Evolutionary conservation across 768 basidiomycete genomes (phyloP).

Genomic region (Mycena galericulata): DNA sequence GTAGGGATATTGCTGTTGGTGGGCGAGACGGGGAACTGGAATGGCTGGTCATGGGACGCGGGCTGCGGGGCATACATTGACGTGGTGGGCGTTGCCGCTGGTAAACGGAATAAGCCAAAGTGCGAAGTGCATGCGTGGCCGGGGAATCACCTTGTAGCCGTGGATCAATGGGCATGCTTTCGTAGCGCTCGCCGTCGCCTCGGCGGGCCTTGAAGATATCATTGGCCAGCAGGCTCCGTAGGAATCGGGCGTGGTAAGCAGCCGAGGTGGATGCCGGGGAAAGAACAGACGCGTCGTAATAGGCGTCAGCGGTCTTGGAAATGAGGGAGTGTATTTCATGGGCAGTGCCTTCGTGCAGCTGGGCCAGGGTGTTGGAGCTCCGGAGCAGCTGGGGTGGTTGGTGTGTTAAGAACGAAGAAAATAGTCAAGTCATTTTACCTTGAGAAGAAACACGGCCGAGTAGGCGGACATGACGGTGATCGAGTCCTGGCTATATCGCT

Average conservation of each 20-base stretch:
- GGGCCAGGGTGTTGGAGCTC: conserved; percentile 65
- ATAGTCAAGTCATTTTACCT: conserved; percentile 55
- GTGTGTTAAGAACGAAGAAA: background rate
- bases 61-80: conserved; percentile 39
- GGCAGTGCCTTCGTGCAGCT: conserved; percentile 70
- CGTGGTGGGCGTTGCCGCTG: conserved; percentile 22
- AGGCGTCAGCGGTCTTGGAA: conserved; percentile 79
- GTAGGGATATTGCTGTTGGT: conserved; percentile 13
- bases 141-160: conserved; percentile 62
- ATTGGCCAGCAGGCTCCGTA: conserved; percentile 74
- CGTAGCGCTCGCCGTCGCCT: conserved; percentile 52
- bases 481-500: conserved; percentile 90
- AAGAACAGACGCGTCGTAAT: conserved; percentile 75
- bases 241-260: conserved; percentile 84
- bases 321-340: conserved; percentile 77
- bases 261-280: conserved; percentile 73
- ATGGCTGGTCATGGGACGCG: conserved; percentile 49
- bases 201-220: conserved; percentile 70
- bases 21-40: conserved; percentile 57
- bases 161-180: conserved; percentile 64
- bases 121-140: conserved; percentile 27
- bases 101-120: conserved; percentile 13
- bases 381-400: conserved; percentile 65
- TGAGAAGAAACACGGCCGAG: conserved; percentile 83
- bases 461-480: conserved; percentile 90